A percentile compares a stretch with the other conserved stretches of the same genome.
These are phyloP conservation scores for Pholiota adiposa DNA, from an alignment of 1,284 basidiomycete species.

Conservation along the genomic window DNA sequence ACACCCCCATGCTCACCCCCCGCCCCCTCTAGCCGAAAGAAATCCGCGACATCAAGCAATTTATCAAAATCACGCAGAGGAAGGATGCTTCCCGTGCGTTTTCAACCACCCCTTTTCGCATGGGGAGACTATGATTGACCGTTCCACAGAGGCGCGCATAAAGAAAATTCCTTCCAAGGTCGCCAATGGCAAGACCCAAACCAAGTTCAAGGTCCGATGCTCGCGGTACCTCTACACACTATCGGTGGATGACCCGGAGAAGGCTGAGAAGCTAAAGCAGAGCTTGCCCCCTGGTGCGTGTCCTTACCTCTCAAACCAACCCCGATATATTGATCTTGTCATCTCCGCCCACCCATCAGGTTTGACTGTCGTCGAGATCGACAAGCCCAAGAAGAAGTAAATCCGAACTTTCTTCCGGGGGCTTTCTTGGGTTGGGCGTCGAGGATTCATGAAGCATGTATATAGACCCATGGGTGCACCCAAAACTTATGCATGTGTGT, in stretches of 20 bases:
- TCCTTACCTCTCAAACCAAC: neutral
- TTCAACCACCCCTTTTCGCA: neutral
- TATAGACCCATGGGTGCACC: constrained; percentile 23
- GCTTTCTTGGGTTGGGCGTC: constrained; percentile 16
- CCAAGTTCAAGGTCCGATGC: constrained; percentile 99
- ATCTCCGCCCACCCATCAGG: constrained; percentile 45
- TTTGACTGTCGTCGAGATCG: constrained; percentile 66
- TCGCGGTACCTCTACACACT: constrained; percentile 98
- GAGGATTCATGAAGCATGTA: constrained; percentile 18
- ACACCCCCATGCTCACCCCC: constrained; percentile 5
- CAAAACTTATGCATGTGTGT: constrained; percentile 26
- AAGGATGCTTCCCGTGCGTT: constrained; percentile 80
- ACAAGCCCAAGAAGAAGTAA: constrained; percentile 76
- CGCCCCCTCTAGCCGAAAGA: constrained; percentile 81
- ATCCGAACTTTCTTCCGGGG: constrained; percentile 15
- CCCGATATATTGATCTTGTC: neutral
- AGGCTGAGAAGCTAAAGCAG: constrained; percentile 98
- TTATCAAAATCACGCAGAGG: constrained; percentile 95
- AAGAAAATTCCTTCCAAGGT: constrained; percentile 85
- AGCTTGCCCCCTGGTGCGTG: constrained; percentile 91
- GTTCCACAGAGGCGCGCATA: constrained; percentile 86
- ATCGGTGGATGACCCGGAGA: constrained; percentile 93
- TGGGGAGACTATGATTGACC: constrained; percentile 2
- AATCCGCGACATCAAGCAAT: constrained; percentile 98
- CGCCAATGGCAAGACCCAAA: constrained; percentile 78